Base-by-base conservation (phyloP, 192 early-diverging fungal genomes). In the Bifiguratus adelaidae region DNA sequence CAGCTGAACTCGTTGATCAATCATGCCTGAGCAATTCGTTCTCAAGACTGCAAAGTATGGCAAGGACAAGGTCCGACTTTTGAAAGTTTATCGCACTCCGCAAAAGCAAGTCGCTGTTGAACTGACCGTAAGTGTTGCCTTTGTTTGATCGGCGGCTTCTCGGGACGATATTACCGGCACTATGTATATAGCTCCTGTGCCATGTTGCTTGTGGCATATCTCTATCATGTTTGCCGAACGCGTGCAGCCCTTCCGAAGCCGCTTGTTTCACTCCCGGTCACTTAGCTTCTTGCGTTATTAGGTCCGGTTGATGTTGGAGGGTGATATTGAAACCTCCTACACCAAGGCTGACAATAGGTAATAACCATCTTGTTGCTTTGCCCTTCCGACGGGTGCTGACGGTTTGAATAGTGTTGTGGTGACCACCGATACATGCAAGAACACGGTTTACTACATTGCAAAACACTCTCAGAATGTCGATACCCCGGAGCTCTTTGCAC, bases 341-440 rank as follows among this genome's bases (percentile, higher is more conserved):
- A 85, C 85, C 50, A 70, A 81, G 63, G 85, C 76, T 47, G 80
- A 83, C 52, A 88, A 88, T 72, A 75, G 37, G 37, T 40, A 21
- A n/a, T n/a, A n/a, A 7, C 18, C 22, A 21, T 40, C 37, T 8
- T 5, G 13, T 34, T 15, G 32, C 11, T 34, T 34, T 34, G 13
- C 22, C 18, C 16, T 5, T 40, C 18, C 7, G 15, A 21, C 22
- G 37, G 15, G 37, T 11, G 13, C 7, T 15, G 16, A 40, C 13
- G 37, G 22, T n/a, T n/a, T n/a, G n/a, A n/a, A n/a, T 33, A 40
- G 71, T 60, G 66, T 73, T 44, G 72, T 88, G 16, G 75, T 88
- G 12, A 75, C 85, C 5, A 88, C 85, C 18, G 83, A 88, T 53
- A 78, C 81, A 18, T 69, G 77, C 52, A 88, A 88, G 73, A 88